Percentiles rank a stretch among this genome's conserved stretches.
phyloP scores from a whole-genome alignment of 2,329 filamentous ascomycete genomes.

The Byssoonygena ceratinophila region DNA sequence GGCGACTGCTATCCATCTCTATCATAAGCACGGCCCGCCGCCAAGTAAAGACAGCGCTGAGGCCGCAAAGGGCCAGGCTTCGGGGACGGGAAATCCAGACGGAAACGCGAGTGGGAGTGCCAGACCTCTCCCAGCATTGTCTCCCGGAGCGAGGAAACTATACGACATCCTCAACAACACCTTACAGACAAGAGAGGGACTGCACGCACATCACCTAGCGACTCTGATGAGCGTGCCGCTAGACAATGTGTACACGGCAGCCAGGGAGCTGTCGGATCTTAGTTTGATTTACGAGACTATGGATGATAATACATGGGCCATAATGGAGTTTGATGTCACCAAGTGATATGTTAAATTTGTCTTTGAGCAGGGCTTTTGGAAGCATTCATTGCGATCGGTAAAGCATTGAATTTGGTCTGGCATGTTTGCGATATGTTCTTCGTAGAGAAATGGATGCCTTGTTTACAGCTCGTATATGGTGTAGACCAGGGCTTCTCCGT shows the following conservation, averaged over 20 bases:
- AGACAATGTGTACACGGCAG: slow-evolving; percentile 61
- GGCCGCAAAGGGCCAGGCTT: slow-evolving; percentile 29
- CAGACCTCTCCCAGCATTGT: slow-evolving; percentile 40
- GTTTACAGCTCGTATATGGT: too few species aligned
- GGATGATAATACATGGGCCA: slow-evolving; percentile 84
- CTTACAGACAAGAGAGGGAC: slow-evolving; percentile 66
- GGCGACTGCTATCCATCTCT: slow-evolving; percentile 76
- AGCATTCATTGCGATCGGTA: too few species aligned
- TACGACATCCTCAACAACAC: slow-evolving; percentile 58
- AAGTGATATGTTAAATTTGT: background rate
- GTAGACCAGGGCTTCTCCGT: too few species aligned
- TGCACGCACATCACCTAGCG: slow-evolving; percentile 70
- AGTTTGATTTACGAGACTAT: slow-evolving; percentile 82
- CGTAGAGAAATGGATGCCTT: too few species aligned
- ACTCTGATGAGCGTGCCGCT: slow-evolving; percentile 53
- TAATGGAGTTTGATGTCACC: slow-evolving; percentile 50
- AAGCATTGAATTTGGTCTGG: too few species aligned
- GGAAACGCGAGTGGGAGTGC: slow-evolving; percentile 14
- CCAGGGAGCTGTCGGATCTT: slow-evolving; percentile 64
- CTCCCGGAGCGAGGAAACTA: slow-evolving; percentile 54
- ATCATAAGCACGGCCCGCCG: slow-evolving; percentile 60
- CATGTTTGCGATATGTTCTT: too few species aligned
- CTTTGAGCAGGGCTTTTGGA: too few species aligned
- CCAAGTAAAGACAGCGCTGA: slow-evolving; percentile 35
- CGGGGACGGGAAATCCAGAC: slow-evolving; percentile 23